Evolutionary conservation across 139 green algal genomes (phyloP).

Genomic region (Pedinophyceae sp.): DNA sequence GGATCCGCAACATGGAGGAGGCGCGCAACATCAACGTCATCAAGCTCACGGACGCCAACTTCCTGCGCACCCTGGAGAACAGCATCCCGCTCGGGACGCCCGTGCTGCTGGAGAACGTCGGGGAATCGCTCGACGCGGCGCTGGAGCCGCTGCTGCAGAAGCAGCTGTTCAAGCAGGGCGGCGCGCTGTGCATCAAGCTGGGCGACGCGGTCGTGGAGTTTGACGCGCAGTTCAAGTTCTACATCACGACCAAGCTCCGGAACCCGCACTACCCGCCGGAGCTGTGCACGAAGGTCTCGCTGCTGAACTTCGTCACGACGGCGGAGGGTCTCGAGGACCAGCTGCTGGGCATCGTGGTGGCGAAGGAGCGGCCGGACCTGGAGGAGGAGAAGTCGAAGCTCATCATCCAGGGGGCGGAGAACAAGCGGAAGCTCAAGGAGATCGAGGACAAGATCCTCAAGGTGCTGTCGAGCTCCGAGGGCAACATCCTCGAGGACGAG

Average conservation of each 20-base stretch:
- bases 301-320: slow-evolving; percentile 66
- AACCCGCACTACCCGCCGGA: slow-evolving; percentile 35
- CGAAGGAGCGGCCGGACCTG: slow-evolving; percentile 46
- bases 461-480: slow-evolving; percentile 20
- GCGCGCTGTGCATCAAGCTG: slow-evolving; percentile 19
- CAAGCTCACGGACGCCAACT: slow-evolving; percentile 26
- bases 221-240: slow-evolving; percentile 23
- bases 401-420: slow-evolving; percentile 28
- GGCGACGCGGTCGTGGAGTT: slow-evolving; percentile 27
- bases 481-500: slow-evolving; percentile 53
- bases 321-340: slow-evolving; percentile 48
- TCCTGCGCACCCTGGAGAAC: slow-evolving; percentile 29
- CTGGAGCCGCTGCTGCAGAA: slow-evolving; percentile 31
- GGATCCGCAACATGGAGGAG: slow-evolving; percentile 31
- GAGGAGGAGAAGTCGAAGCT: slow-evolving; percentile 43
- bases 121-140: slow-evolving; percentile 24
- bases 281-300: slow-evolving; percentile 12
- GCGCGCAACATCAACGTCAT: slow-evolving; percentile 14
- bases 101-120: slow-evolving; percentile 31
- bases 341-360: slow-evolving; percentile 50
- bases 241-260: slow-evolving; percentile 37
- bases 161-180: slow-evolving; percentile 29
- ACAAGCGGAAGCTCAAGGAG: slow-evolving; percentile 42
- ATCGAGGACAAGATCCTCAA: slow-evolving; percentile 39
- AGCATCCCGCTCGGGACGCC: slow-evolving; percentile 25